Conservation (phyloP, 1,284 basidiomycete genomes). For the Trichosporon coremiiforme region DNA sequence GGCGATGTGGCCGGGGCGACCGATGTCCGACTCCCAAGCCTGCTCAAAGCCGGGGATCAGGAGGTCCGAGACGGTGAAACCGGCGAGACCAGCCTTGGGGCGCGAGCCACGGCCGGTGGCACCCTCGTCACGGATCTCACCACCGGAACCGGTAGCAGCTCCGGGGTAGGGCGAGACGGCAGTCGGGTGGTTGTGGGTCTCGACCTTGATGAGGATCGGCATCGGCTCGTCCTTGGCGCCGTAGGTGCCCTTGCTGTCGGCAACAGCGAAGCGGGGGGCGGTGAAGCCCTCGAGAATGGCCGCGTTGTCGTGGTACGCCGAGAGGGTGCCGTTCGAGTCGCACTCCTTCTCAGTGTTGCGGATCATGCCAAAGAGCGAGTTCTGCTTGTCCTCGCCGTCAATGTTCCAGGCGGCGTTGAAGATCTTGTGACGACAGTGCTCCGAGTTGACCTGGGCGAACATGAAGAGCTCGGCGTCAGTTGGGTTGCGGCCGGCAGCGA, state of each 20-base stretch:
- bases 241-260: constrained; percentile 60
- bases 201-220: constrained; percentile 94
- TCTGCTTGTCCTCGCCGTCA: constrained; percentile 68
- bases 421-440: constrained; percentile 99
- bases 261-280: constrained; percentile 76
- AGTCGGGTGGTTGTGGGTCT: constrained; percentile 99
- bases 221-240: constrained; percentile 65
- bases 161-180: constrained; percentile 98
- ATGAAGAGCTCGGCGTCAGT: constrained; percentile 99
- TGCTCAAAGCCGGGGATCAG: constrained; percentile 83
- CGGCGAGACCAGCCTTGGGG: constrained; percentile 92
- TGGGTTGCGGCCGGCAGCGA: constrained; percentile 74
- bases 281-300: constrained; percentile 83
- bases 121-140: constrained; percentile 97
- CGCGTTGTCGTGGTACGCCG: constrained; percentile 97
- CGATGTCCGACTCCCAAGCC: constrained; percentile 86
- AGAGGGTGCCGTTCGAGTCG: constrained; percentile 76
- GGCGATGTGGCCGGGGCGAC: constrained; percentile 87
- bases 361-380: constrained; percentile 96
- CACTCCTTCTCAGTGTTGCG: constrained; percentile 84
- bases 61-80: constrained; percentile 94
- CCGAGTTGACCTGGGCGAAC: constrained; percentile 99
- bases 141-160: constrained; percentile 95
- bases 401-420: constrained; percentile 98
- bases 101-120: constrained; percentile 92